Base-by-base conservation (phyloP, 1,284 basidiomycete species). In the Ganoderma boninense region DNA sequence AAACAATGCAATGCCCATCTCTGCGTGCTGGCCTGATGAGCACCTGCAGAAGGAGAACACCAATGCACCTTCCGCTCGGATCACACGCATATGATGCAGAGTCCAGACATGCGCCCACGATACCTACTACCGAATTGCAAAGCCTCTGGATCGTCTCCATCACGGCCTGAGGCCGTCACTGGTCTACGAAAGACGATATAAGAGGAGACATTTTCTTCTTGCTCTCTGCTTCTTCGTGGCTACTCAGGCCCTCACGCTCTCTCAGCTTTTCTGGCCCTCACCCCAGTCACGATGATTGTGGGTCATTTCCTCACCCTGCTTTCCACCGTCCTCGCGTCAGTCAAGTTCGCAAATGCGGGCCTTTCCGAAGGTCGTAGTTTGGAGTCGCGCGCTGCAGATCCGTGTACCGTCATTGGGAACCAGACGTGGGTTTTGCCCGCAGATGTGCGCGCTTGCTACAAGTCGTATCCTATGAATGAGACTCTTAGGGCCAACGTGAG, bases 371-470 rank as follows among this genome's bases (percentile, higher is more conserved):
- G 62, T 40, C 46, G 20, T 38, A 23, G 18, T 5, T 56, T 71
- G 66, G 62, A 71, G 23, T 66, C 26, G 20, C 73, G 73, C 61
- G 68, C 70, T 5, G 59, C 54, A 6, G 88, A 89, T 72, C 86
- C 86, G 0, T 89, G 89, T 72, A 83, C 84, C 32, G 81, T 76
- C 23, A 87, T 89, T 74, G 85, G 84, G 62, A 84, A 84, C 40
- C 81, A 85, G 77, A 85, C 81, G 78, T 89, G 88, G 87, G 85
- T 85, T 18, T 80, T 85, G 13, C 88, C 89, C 8, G 75, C 77
- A 52, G 84, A 87, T 74, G 86, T 86, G 13, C 82, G 87, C 56
- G 82, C 83, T 16, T 89, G 88, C 78, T 81, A 88, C 74, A 77
- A 81, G 64, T 85, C 84, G 13, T 85, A 85, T 73, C 82, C 84